Base-by-base conservation (phyloP, 1,284 basidiomycete genomes). In the Rhodotorula sp. region DNA sequence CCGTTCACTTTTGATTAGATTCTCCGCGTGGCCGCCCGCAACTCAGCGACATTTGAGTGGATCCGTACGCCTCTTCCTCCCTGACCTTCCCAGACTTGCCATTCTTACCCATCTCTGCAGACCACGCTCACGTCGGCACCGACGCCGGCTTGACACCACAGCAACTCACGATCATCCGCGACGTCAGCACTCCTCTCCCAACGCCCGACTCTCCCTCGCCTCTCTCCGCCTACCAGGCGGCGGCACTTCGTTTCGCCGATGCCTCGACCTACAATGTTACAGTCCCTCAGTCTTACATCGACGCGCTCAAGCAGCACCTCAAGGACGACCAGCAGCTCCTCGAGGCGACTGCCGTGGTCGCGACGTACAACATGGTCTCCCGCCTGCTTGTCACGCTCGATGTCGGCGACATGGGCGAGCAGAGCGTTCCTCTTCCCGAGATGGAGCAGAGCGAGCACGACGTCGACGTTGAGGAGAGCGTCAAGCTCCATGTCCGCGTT, bases 281-380 rank as follows among this genome's bases (percentile, higher is more conserved):
- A 7, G 78, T 81, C 10, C 78, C 78, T 5, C 73, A 78, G 54
- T 64, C 69, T 30, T 74, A 77, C 24, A 76, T 79, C 60, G 71
- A 77, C 19, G 77, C 78, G n/a, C 77, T 82, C 62, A 73, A 74
- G 58, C 72, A 76, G 49, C 77, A 77, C 47, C 76, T 78, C 46
- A 74, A 76, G 55, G 77, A 76, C 46, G 76, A 78, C 24, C 78
- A 80, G 63, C 80, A 81, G 66, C 66, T 82, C 29, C 74, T 80
- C 48, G 82, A 82, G 71, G 81, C 79, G 4, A 79, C 80, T 11
- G 79, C 81, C 22, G 80, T 80, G 15, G 76, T 78, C 1, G 80
- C 81, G 24, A 79, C 79, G 7, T 82, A 82, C 78, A 82, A 82
- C 76, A 82, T 82, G 80, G 82, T 82, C 39, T 81, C 80, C 1